Evolutionary conservation across 148 eudicot species (phyloP).

Genomic region (Heliamphora exappendiculata): DNA sequence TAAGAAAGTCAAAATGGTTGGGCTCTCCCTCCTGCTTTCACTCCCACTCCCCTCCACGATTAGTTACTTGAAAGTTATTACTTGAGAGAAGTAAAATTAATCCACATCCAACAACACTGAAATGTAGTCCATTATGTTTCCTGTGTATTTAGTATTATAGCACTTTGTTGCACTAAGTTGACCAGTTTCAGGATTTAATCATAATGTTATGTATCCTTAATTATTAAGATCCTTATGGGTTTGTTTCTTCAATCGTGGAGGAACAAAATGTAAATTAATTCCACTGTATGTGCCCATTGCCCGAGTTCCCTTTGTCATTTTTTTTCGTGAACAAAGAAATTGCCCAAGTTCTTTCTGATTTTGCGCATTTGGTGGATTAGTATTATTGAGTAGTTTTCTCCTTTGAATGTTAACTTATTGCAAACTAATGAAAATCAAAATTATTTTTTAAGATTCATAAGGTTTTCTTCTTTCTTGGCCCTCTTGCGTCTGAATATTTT

Average conservation of each 20-base stretch:
- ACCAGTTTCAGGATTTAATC: background rate
- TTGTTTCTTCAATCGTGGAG: background rate
- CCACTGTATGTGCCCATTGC: no score
- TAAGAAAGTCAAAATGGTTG: no score
- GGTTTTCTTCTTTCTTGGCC: background rate
- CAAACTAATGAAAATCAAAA: background rate
- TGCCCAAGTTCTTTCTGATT: background rate
- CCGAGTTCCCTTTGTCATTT: no score
- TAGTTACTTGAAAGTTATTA: no score
- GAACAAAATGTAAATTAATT: background rate
- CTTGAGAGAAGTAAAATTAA: no score
- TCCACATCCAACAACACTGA: no score
- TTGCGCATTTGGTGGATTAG: background rate
- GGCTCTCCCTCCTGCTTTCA: no score
- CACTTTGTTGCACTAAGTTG: background rate
- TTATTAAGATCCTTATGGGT: background rate
- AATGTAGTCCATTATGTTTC: background rate
- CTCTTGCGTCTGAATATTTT: constrained; percentile 5
- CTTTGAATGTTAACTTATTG: background rate
- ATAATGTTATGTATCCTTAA: background rate
- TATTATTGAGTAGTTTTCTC: background rate
- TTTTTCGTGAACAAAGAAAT: no score
- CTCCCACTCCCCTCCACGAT: no score
- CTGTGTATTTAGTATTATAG: background rate
- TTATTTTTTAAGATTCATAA: background rate